A percentile compares a stretch with the other conserved stretches of the same genome.
Conservation (phyloP, 768 basidiomycete species). For the Leucocoprinus birnbaumii region DNA sequence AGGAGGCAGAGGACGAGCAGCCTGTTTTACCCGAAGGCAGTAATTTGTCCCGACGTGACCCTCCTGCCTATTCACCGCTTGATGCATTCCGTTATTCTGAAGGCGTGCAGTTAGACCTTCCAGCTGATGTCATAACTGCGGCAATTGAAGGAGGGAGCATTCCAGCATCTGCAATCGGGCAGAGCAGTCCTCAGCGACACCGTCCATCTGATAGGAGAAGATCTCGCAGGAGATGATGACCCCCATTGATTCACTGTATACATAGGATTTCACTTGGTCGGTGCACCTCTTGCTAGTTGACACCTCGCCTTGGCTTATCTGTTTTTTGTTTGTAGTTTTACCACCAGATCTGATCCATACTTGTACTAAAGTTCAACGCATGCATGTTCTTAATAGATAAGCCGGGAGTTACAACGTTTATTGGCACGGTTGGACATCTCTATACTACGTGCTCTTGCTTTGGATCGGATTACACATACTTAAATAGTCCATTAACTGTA, state of each 20-base stretch:
- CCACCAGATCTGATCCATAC: conserved; percentile 10
- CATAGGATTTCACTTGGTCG: conserved; percentile 27
- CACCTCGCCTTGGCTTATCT: neutral
- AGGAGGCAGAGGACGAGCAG: conserved; percentile 23
- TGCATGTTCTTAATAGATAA: conserved; percentile 6
- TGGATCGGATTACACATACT: too few species aligned
- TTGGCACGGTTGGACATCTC: too few species aligned
- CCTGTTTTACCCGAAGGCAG: conserved; percentile 24
- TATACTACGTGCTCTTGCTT: too few species aligned
- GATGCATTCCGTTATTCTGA: conserved; percentile 82
- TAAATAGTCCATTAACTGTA: too few species aligned
- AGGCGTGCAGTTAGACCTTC: conserved; percentile 90
- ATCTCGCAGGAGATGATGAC: conserved; percentile 51
- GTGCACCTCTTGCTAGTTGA: conserved; percentile 14
- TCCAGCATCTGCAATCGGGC: conserved; percentile 57
- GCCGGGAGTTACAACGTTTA: neutral
- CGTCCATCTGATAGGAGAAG: conserved; percentile 53
- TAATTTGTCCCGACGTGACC: conserved; percentile 54
- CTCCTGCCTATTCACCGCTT: conserved; percentile 87
- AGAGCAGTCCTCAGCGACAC: conserved; percentile 38
- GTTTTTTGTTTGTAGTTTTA: conserved; percentile 10
- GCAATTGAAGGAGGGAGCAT: conserved; percentile 75
- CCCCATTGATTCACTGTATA: conserved; percentile 11
- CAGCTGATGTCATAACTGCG: conserved; percentile 88
- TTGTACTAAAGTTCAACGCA: conserved; percentile 11